Conservation (phyloP, 78 protist genomes). For the Chrysochromulina tobinii region DNA sequence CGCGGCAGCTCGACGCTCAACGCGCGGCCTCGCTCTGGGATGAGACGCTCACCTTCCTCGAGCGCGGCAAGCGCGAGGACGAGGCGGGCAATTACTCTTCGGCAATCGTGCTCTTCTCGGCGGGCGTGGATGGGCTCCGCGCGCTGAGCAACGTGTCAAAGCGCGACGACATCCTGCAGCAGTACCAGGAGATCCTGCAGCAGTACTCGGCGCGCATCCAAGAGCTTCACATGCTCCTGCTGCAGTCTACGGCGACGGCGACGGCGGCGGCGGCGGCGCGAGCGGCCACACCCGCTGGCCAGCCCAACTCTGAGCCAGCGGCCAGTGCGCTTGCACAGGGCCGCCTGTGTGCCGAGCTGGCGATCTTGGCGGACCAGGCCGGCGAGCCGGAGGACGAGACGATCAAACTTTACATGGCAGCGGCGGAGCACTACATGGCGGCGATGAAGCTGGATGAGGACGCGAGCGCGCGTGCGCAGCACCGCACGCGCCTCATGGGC, state of each 20-base stretch:
- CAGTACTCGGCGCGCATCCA: not conserved
- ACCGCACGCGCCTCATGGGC: not conserved
- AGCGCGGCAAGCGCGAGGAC: not conserved
- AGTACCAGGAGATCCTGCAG: not conserved
- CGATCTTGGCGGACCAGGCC: slow-evolving; percentile 21
- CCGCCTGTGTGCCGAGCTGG: not conserved
- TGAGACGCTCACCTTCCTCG: not conserved
- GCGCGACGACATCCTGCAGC: not conserved
- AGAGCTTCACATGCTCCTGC: not conserved
- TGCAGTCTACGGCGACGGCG: not conserved
- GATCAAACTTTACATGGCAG: not conserved
- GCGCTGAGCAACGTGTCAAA: not conserved
- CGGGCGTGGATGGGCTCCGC: not conserved
- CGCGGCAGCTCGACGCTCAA: not conserved
- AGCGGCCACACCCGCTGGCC: not conserved
- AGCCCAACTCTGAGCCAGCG: not conserved
- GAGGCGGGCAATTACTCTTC: not conserved
- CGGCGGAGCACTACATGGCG: not conserved
- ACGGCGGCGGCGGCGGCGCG: not conserved
- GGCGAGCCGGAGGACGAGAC: not conserved
- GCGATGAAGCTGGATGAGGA: not conserved
- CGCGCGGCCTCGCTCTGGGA: not conserved
- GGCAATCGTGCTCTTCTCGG: not conserved
- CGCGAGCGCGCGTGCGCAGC: not conserved
- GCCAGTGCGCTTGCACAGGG: not conserved